Conservation (phyloP, 2,329 filamentous ascomycete genomes). For the Pseudogymnoascus sp. region DNA sequence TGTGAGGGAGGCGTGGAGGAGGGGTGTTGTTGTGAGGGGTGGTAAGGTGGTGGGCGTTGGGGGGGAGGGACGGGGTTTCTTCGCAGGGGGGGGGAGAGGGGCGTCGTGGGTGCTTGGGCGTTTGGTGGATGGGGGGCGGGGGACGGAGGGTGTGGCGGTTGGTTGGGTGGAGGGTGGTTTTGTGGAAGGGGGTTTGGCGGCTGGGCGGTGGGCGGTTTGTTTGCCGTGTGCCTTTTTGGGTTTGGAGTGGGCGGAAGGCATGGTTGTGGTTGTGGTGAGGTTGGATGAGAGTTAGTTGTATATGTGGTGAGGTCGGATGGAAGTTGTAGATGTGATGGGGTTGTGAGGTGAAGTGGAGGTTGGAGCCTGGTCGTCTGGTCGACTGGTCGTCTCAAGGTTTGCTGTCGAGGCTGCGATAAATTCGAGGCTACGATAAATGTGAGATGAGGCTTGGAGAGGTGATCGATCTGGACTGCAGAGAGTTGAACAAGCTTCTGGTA, state of each 20-base stretch:
- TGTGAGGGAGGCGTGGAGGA: background rate
- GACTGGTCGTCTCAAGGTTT: background rate
- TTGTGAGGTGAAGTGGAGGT: background rate
- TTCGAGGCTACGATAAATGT: background rate
- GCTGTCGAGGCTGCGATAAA: background rate
- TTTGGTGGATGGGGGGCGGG: background rate
- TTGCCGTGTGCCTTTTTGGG: background rate
- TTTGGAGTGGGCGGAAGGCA: background rate
- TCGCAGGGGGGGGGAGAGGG: background rate
- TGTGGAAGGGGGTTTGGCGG: background rate
- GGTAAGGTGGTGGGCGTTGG: conserved; percentile 50
- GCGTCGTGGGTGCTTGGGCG: conserved; percentile 32
- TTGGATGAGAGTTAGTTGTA: background rate
- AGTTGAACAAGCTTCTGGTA: background rate
- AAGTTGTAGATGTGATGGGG: background rate
- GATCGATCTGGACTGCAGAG: background rate
- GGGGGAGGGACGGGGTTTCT: background rate
- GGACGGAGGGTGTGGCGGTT: background rate
- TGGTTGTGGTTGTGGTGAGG: background rate
- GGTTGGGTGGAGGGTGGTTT: background rate
- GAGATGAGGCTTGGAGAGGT: background rate
- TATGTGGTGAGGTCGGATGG: no score
- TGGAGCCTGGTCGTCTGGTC: background rate
- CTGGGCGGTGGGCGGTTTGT: background rate
- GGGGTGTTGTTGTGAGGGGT: conserved; percentile 33